Evolutionary conservation across 2,329 filamentous ascomycete genomes (phyloP), one percentile per base, ranked within the genome.

Genomic region (Epichloe hybrida): DNA sequence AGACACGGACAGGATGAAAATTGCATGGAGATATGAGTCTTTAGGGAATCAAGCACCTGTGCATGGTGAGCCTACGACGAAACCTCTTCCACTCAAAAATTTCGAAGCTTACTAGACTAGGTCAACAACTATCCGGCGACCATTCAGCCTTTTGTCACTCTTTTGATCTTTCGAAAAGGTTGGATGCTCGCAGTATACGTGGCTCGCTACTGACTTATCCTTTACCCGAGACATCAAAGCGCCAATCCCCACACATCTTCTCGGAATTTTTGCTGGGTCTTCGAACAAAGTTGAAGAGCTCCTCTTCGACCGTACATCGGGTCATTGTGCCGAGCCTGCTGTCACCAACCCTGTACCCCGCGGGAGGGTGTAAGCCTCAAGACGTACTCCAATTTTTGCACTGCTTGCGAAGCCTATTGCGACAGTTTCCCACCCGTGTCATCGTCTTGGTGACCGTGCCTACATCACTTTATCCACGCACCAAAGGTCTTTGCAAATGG

Each of bases 1-100:
- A 3, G 61, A 67, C 2, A 74, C 75, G 13, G 86, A 91, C 55
- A 90, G 84, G 67, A 97, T 98, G 93, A 97, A 95, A 71, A 98
- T 98, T 71, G 93, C 93, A 3, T 98, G 93, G 93, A 79, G 93
- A 65, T 98, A 98, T 69, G 90, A 97, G 67, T 79, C 81, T 36
- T 68, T 97, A 49, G 85, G 86, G 8, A 49, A 23, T 9, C 15
- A 84, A 67, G 50, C 58, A 85, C 9, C 40, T 49, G 23, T 31
- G 39, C 17, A 44, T 52, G 15, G 37, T 46, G 20, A 51, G 38
- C 7, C 15, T 12, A 40, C 38, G 9, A 36, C 17, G 27, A 48
- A 40, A 15, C 11, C 11, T 9, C 17, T 41, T 15, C 2, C 7
- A 3, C 9, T 31, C n/a, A 40, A 35, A n/a, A 6, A 20, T 17